Evolutionary conservation across 352 stramenopile species (phyloP).

Genomic region (Globisporangium carolinianum): DNA sequence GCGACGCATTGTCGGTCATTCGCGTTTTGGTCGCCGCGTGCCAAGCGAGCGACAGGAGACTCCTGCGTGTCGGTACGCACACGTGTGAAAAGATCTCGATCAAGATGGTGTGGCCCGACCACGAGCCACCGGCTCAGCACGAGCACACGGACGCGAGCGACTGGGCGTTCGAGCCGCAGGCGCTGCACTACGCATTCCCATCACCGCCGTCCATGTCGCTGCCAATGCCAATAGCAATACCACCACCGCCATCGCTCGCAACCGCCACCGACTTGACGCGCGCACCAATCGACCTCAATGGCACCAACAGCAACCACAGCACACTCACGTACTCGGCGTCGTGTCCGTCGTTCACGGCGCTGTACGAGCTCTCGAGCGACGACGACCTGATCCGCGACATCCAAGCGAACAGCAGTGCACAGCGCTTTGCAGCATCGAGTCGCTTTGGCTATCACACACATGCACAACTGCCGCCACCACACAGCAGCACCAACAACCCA

Average conservation of each 20-base stretch:
- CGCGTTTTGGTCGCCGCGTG: not conserved
- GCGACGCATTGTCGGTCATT: not conserved
- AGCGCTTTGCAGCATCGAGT: not conserved
- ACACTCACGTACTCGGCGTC: conserved; percentile 62
- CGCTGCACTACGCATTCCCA: conserved; percentile 10
- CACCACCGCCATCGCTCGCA: not conserved
- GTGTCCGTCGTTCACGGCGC: conserved; percentile 62
- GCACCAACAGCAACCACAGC: conserved; percentile 3
- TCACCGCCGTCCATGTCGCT: not conserved
- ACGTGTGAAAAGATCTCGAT: not conserved
- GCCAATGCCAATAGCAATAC: not conserved
- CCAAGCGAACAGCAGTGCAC: conserved; percentile 3
- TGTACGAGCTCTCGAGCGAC: conserved; percentile 45
- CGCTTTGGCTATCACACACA: not conserved
- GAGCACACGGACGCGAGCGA: not conserved
- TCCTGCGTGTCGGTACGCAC: not conserved
- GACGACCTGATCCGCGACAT: conserved; percentile 44
- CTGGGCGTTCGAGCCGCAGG: conserved; percentile 11
- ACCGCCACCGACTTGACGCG: conserved; percentile 4
- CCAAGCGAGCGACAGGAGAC: not conserved
- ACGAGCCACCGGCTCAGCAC: not conserved
- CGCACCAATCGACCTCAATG: not conserved
- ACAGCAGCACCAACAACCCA: no score
- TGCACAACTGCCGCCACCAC: not conserved
- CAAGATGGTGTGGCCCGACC: conserved; percentile 12